phyloP scores from a whole-genome alignment of 208 protist genomes.

The Jaenimonas drosophilae region DNA sequence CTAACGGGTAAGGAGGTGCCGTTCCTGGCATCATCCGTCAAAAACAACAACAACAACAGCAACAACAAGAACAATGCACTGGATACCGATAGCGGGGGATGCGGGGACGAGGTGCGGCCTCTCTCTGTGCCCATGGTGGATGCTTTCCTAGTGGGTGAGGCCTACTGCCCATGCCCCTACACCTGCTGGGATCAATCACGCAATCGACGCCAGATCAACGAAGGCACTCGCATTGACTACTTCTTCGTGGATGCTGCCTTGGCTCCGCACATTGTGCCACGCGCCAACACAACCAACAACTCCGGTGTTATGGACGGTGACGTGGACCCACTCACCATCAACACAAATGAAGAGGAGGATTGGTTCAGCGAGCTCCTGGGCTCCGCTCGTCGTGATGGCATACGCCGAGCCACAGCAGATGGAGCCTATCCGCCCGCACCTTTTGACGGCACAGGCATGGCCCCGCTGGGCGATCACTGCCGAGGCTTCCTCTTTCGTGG shows the following conservation, averaged over 20 bases:
- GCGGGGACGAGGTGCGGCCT: not conserved
- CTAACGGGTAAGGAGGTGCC: conserved; percentile 20
- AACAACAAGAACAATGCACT: too few relatives aligned
- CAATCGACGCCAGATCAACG: conserved; percentile 76
- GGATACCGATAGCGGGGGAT: not conserved
- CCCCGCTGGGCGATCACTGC: conserved; percentile 23
- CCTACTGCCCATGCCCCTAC: conserved; percentile 65
- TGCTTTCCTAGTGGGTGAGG: not conserved
- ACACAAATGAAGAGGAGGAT: conserved; percentile 4
- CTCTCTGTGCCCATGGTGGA: not conserved
- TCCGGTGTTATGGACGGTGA: conserved; percentile 3
- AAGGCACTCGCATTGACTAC: conserved; percentile 87
- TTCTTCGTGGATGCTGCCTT: conserved; percentile 73
- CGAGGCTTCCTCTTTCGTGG: conserved; percentile 36
- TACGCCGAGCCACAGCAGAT: conserved; percentile 40
- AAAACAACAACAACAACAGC: not conserved
- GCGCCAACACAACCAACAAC: conserved; percentile 56
- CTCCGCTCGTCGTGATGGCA: conserved; percentile 10
- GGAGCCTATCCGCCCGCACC: conserved; percentile 58
- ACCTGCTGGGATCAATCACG: conserved; percentile 89
- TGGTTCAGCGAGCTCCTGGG: conserved; percentile 69
- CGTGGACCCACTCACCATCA: not conserved
- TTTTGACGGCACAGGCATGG: conserved; percentile 62
- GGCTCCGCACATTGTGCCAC: conserved; percentile 25
- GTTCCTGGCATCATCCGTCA: conserved; percentile 8